phyloP scores from a whole-genome alignment of 106 monocot genomes.

The Phalaenopsis aphrodite region DNA sequence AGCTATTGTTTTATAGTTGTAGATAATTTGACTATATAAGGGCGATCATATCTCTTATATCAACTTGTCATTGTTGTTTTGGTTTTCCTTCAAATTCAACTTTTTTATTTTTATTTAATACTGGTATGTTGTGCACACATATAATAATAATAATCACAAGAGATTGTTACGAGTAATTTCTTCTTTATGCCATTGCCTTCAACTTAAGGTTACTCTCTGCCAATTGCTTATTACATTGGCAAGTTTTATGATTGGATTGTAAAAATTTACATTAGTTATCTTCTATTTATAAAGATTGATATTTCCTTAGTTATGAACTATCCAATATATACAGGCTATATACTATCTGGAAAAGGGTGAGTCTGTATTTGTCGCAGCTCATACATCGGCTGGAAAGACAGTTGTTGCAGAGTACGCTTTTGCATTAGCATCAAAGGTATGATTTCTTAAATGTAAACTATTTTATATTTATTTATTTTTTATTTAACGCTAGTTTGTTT shows the following conservation, averaged over 20 bases:
- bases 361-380: constrained; percentile 97
- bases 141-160: background rate
- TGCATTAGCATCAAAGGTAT: constrained; percentile 90
- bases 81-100: background rate
- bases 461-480: background rate
- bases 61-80: background rate
- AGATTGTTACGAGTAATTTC: background rate
- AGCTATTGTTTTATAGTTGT: background rate
- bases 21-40: background rate
- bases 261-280: background rate
- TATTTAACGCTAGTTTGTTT: background rate
- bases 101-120: background rate
- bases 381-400: constrained; percentile 99
- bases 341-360: constrained; percentile 95
- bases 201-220: background rate
- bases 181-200: background rate
- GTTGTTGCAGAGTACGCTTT: constrained; percentile 98
- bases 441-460: background rate
- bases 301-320: background rate
- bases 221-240: background rate
- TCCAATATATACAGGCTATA: constrained; percentile 56
- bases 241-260: background rate
- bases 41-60: background rate
- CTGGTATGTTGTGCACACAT: background rate
- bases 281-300: background rate